Evolutionary conservation across 2,329 filamentous ascomycete genomes (phyloP).

Genomic region (Aspergillus quadrilineatus): DNA sequence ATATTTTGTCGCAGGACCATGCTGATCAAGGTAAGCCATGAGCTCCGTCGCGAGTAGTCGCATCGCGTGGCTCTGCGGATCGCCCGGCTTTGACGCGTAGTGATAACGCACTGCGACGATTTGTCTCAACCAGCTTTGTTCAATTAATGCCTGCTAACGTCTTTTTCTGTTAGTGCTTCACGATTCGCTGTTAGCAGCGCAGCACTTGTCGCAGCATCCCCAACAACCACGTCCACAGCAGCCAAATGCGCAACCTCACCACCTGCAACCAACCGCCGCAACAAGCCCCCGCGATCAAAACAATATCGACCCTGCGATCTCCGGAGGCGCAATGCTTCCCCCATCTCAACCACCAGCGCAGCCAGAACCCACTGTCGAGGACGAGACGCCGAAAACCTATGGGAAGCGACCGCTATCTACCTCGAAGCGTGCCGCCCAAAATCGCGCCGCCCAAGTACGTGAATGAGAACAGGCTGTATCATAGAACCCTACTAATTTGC

Average conservation of each 20-base stretch:
- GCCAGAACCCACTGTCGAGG: conserved; percentile 31
- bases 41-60: conserved; percentile 15
- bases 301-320: conserved; percentile 61
- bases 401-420: conserved; percentile 87
- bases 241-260: conserved; percentile 42
- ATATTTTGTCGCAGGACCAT: conserved; percentile 36
- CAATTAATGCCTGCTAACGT: conserved; percentile 12
- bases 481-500: conserved; percentile 16
- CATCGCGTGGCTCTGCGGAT: conserved; percentile 14
- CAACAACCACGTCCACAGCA: conserved; percentile 41
- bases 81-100: conserved; percentile 32
- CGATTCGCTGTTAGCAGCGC: conserved; percentile 59
- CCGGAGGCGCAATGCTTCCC: conserved; percentile 50
- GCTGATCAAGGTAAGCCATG: conserved; percentile 46
- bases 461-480: neutral
- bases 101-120: neutral
- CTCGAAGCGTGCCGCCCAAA: conserved; percentile 94
- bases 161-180: conserved; percentile 52
- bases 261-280: conserved; percentile 38
- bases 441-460: conserved; percentile 90
- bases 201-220: conserved; percentile 39
- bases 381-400: conserved; percentile 66
- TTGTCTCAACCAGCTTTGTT: neutral
- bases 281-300: conserved; percentile 49
- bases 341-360: conserved; percentile 34